These are phyloP conservation scores for Lomentospora prolificans DNA, from an alignment of 2,329 filamentous ascomycete species.

Conservation along the genomic window DNA sequence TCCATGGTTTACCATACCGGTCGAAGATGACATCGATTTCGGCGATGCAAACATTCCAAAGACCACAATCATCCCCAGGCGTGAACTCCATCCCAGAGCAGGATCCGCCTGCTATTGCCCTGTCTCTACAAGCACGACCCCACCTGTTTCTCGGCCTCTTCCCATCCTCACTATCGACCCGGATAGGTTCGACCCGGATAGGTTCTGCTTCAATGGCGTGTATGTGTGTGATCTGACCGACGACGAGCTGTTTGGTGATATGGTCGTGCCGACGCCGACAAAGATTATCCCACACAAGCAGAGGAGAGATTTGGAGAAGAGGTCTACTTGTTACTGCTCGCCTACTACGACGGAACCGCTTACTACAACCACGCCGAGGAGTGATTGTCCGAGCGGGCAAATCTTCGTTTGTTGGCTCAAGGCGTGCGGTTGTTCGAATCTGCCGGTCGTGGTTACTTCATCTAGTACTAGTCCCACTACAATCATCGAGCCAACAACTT, in stretches of 20 bases:
- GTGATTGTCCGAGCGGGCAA: background rate
- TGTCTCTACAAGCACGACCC: background rate
- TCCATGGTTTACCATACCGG: background rate
- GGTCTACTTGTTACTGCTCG: background rate
- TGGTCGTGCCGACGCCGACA: background rate
- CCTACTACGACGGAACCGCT: background rate
- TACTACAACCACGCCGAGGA: background rate
- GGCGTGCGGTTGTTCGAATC: background rate
- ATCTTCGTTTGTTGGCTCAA: background rate
- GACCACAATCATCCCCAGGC: background rate
- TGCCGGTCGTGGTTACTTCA: background rate
- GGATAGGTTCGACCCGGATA: background rate
- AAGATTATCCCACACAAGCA: background rate
- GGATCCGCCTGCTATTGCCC: background rate
- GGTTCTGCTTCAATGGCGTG: background rate
- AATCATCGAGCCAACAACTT: background rate
- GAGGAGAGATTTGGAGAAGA: background rate
- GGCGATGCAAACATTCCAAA: background rate
- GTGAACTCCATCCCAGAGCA: background rate
- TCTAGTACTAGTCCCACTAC: background rate
- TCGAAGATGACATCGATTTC: background rate
- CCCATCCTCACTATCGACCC: background rate
- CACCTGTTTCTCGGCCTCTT: background rate
- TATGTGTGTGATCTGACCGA: background rate
- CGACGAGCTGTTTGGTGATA: background rate